Evolutionary conservation across 2,329 filamentous ascomycete species (phyloP).

Genomic region (Beauveria medogensis): DNA sequence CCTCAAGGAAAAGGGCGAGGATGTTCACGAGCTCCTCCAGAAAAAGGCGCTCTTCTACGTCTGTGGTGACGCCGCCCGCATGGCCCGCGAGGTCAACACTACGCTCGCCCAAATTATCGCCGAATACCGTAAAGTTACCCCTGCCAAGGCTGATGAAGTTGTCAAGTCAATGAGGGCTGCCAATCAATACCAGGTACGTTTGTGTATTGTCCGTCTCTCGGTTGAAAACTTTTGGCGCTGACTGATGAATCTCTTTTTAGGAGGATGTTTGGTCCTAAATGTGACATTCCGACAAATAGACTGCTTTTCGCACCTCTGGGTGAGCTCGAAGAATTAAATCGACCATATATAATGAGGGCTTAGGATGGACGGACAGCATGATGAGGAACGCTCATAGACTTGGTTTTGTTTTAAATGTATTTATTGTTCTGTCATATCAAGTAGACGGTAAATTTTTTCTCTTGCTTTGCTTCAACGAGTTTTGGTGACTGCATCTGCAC

Average conservation of each 20-base stretch:
- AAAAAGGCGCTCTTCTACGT: conserved; percentile 95
- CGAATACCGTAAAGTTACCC: conserved; percentile 70
- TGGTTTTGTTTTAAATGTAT: background rate
- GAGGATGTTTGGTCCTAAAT: conserved; percentile 63
- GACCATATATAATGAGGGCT: conserved; percentile 5
- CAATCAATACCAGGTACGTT: conserved; percentile 86
- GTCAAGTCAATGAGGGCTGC: conserved; percentile 93
- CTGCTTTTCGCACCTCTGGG: background rate
- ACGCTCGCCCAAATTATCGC: conserved; percentile 82
- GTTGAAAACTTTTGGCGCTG: background rate
- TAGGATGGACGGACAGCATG: background rate
- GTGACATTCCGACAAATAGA: background rate
- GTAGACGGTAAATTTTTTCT: conserved; percentile 2
- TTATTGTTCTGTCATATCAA: conserved; percentile 4
- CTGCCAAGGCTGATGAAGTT: conserved; percentile 87
- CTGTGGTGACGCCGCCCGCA: conserved; percentile 94
- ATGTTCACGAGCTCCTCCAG: conserved; percentile 79
- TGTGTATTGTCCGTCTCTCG: background rate
- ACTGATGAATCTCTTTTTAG: conserved; percentile 28
- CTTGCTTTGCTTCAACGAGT: background rate
- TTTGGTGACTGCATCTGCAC: background rate
- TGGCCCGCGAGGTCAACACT: conserved; percentile 88
- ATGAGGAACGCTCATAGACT: conserved; percentile 4
- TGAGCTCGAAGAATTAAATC: background rate
- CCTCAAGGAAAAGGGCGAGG: conserved; percentile 71